Percentiles rank a stretch among this genome's conserved stretches.
These are phyloP conservation scores for Zygoascus flipseniorum DNA, from an alignment of 805 yeast genomes.

Conservation along the genomic window DNA sequence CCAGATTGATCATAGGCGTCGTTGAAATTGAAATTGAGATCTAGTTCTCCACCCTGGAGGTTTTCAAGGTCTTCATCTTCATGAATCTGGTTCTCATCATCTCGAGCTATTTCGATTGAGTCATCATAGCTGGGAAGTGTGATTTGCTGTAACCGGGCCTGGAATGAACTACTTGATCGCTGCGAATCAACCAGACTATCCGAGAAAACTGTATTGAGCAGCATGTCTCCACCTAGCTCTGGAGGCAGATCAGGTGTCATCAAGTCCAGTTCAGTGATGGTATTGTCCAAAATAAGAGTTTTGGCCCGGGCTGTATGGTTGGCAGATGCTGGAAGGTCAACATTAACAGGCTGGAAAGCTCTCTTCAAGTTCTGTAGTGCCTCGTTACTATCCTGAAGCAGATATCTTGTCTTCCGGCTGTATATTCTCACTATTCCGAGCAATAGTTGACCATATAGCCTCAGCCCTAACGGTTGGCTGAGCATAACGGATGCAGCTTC, in stretches of 20 bases:
- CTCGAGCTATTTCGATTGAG: conserved; percentile 64
- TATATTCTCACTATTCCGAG: conserved; percentile 84
- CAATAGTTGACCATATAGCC: conserved; percentile 77
- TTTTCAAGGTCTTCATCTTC: conserved; percentile 28
- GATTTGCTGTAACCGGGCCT: conserved; percentile 2
- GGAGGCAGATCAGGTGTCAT: conserved; percentile 54
- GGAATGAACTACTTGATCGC: background rate
- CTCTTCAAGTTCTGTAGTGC: conserved; percentile 63
- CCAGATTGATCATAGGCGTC: conserved; percentile 18
- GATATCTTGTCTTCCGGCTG: conserved; percentile 73
- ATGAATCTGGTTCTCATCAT: conserved; percentile 17
- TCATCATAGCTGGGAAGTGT: conserved; percentile 31
- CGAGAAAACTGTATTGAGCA: background rate
- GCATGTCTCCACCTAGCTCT: conserved; percentile 8
- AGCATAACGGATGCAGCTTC: conserved; percentile 61
- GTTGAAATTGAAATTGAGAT: conserved; percentile 44
- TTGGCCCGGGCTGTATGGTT: conserved; percentile 6
- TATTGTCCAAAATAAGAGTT: conserved; percentile 60
- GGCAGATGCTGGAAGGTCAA: conserved; percentile 35
- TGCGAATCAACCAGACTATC: background rate
- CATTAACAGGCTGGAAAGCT: conserved; percentile 31
- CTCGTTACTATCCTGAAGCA: conserved; percentile 76
- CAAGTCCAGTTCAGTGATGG: conserved; percentile 69
- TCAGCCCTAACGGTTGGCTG: conserved; percentile 48
- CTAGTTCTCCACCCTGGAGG: conserved; percentile 36